phyloP scores from a whole-genome alignment of 2,329 filamentous ascomycete genomes.

The Neonectria hederae region DNA sequence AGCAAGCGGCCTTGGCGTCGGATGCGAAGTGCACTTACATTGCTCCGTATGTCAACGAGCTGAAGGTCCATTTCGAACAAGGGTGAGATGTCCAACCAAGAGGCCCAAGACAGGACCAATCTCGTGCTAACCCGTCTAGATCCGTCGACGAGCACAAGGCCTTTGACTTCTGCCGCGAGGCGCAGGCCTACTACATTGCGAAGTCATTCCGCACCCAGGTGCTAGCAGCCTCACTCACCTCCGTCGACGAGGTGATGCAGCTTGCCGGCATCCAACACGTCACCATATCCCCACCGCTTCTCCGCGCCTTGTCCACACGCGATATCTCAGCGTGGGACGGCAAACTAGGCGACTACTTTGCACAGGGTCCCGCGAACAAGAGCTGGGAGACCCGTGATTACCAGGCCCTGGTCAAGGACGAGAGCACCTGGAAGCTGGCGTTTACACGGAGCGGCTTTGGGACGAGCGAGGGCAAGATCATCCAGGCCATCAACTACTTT shows the following conservation, averaged over 20 bases:
- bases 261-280: constrained; percentile 68
- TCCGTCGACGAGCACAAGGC: constrained; percentile 60
- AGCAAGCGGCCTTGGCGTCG: constrained; percentile 67
- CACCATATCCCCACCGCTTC: constrained; percentile 64
- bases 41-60: constrained; percentile 72
- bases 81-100: constrained; percentile 46
- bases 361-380: constrained; percentile 42
- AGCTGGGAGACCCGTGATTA: constrained; percentile 40
- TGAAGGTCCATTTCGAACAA: constrained; percentile 68
- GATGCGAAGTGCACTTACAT: constrained; percentile 69
- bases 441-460: constrained; percentile 60
- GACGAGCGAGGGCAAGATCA: constrained; percentile 60
- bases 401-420: constrained; percentile 46
- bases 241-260: constrained; percentile 65
- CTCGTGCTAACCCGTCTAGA: constrained; percentile 41
- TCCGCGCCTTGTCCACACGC: constrained; percentile 56
- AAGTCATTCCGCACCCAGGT: constrained; percentile 58
- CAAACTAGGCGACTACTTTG: constrained; percentile 44
- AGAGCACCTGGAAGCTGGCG: constrained; percentile 59
- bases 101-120: neutral
- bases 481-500: constrained; percentile 67
- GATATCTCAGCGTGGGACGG: constrained; percentile 45
- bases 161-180: constrained; percentile 59
- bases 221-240: constrained; percentile 66
- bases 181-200: constrained; percentile 62